phyloP scores from a whole-genome alignment of 768 basidiomycete genomes.

The Naganishia randhawae region DNA sequence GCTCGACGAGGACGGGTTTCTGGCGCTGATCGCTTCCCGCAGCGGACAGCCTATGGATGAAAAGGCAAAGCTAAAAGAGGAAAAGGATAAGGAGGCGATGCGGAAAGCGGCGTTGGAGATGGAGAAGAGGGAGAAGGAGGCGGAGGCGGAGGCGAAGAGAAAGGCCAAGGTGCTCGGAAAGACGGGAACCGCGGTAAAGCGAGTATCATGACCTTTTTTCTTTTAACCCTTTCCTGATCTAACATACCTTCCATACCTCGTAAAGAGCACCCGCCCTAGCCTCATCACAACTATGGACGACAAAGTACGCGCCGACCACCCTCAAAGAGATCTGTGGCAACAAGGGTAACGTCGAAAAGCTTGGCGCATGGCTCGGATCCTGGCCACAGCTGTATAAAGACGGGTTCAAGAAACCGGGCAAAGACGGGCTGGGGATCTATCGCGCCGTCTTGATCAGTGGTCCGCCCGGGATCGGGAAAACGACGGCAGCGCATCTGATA shows the following conservation, averaged over 20 bases:
- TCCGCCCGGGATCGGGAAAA: conserved; percentile 95
- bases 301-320: conserved; percentile 82
- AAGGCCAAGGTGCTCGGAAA: conserved; percentile 42
- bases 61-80: conserved; percentile 75
- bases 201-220: conserved; percentile 29
- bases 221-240: not conserved
- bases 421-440: conserved; percentile 77
- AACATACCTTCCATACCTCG: too few species aligned
- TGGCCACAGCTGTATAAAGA: conserved; percentile 73
- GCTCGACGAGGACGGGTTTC: conserved; percentile 79
- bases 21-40: conserved; percentile 71
- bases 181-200: conserved; percentile 46
- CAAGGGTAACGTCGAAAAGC: conserved; percentile 82
- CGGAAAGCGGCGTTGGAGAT: conserved; percentile 61
- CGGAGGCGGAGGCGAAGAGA: conserved; percentile 44
- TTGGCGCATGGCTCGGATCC: conserved; percentile 77
- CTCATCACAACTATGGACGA: conserved; percentile 78
- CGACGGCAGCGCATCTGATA: conserved; percentile 87
- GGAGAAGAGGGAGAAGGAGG: conserved; percentile 46
- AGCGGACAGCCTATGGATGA: conserved; percentile 62
- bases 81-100: conserved; percentile 77
- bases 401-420: conserved; percentile 90
- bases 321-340: conserved; percentile 93
- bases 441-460: conserved; percentile 87
- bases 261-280: conserved; percentile 49